phyloP scores from a whole-genome alignment of 2,329 filamentous ascomycete genomes.

The Colletotrichum tanaceti region DNA sequence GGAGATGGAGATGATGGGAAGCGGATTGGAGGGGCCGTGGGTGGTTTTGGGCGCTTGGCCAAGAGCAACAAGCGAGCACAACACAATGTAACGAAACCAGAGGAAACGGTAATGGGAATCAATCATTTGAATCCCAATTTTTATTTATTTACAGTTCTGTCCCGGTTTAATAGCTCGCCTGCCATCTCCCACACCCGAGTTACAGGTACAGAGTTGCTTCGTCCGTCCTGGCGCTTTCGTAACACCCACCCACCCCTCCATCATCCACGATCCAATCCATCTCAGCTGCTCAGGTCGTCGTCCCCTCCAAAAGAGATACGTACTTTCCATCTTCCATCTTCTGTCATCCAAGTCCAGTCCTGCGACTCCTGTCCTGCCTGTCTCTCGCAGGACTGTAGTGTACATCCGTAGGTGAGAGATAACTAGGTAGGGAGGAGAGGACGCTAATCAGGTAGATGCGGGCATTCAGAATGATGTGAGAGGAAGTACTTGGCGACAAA shows the following conservation, averaged over 20 bases:
- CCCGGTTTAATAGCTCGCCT: constrained; percentile 24
- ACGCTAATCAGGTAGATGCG: no score
- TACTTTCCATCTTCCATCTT: background rate
- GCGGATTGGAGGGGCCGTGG: constrained; percentile 6
- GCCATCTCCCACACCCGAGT: constrained; percentile 33
- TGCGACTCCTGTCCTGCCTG: background rate
- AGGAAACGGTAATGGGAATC: background rate
- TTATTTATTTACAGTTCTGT: no score
- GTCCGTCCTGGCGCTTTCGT: constrained; percentile 28
- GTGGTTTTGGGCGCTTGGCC: background rate
- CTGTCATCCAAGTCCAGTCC: no score
- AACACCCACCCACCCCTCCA: constrained; percentile 24
- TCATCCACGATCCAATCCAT: constrained; percentile 16
- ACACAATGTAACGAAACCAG: background rate
- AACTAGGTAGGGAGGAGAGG: background rate
- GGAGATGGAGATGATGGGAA: constrained; percentile 1
- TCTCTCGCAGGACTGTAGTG: constrained; percentile 1
- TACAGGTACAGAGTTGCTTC: constrained; percentile 39
- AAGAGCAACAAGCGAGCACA: background rate
- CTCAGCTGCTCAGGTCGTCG: background rate
- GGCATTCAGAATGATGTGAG: background rate
- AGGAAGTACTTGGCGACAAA: background rate
- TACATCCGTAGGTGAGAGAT: background rate
- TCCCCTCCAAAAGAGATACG: constrained; percentile 15
- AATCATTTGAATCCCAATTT: constrained; percentile 12